These are phyloP conservation scores for Gossypium trilobum DNA, from an alignment of 441 rosid genomes.

Conservation along the genomic window DNA sequence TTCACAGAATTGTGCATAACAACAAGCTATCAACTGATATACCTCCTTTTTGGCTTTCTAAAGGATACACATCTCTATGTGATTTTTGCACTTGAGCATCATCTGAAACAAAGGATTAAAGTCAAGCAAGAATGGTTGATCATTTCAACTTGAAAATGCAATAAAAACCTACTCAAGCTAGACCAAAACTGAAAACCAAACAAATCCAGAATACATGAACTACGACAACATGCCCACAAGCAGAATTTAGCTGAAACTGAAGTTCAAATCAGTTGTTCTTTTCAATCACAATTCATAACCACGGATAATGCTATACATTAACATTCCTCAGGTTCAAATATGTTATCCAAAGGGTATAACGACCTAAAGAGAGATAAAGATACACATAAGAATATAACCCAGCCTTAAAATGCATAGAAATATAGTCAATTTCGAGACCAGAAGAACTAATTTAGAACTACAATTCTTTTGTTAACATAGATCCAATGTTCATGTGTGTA, in stretches of 20 bases:
- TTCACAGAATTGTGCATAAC: conserved; percentile 10
- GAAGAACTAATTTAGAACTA: not conserved
- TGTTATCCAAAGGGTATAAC: not conserved
- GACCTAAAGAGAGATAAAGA: not conserved
- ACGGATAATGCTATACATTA: not conserved
- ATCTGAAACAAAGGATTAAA: conserved; percentile 40
- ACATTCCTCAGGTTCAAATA: not conserved
- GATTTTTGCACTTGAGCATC: conserved; percentile 41
- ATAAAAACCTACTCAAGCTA: not conserved
- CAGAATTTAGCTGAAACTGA: not conserved
- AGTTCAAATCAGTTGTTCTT: not conserved
- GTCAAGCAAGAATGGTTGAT: conserved; percentile 13
- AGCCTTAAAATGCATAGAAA: not conserved
- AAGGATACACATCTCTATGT: conserved; percentile 39
- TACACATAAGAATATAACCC: not conserved
- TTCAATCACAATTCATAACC: not conserved
- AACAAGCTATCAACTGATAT: conserved; percentile 16
- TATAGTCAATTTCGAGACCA: not conserved
- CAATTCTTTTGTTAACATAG: not conserved
- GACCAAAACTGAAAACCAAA: not conserved
- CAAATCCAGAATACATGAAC: not conserved
- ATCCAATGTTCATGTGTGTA: not conserved
- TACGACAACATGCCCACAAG: not conserved
- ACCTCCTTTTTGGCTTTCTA: conserved; percentile 69
- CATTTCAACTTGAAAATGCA: not conserved